These are phyloP conservation scores for Grifola frondosa DNA, from an alignment of 1,284 basidiomycete species.

Conservation along the genomic window DNA sequence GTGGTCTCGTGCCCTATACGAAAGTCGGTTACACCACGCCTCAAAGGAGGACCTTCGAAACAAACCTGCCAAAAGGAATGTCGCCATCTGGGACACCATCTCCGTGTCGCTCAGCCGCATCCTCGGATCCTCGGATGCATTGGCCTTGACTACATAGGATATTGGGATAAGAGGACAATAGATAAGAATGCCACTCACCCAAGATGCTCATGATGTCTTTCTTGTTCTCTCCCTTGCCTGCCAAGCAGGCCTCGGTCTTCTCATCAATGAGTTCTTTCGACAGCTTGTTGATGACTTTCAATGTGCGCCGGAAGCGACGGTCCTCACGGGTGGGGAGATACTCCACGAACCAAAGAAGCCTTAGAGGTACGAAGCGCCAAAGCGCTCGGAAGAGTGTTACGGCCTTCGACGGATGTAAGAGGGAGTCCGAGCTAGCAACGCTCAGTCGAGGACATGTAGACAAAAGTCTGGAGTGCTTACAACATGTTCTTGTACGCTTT, in stretches of 20 bases:
- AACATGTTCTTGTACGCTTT: slow-evolving; percentile 34
- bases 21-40: too few species aligned
- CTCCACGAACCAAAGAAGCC: slow-evolving; percentile 37
- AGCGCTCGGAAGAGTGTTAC: slow-evolving; percentile 23
- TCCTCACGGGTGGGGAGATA: slow-evolving; percentile 38
- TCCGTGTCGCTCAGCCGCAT: slow-evolving; percentile 47
- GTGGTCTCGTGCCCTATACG: slow-evolving; percentile 54
- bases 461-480: too few species aligned
- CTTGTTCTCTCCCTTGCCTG: slow-evolving; percentile 19
- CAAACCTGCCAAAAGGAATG: slow-evolving; percentile 32
- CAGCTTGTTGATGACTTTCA: slow-evolving; percentile 26
- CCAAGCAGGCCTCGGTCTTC: slow-evolving; percentile 35
- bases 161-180: background rate
- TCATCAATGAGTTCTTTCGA: slow-evolving; percentile 34
- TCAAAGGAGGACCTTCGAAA: too few species aligned
- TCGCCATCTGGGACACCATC: slow-evolving; percentile 50
- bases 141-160: slow-evolving; percentile 46
- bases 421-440: slow-evolving; percentile 16
- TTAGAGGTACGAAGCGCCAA: slow-evolving; percentile 25
- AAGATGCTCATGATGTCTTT: slow-evolving; percentile 44
- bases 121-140: slow-evolving; percentile 45
- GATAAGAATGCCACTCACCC: slow-evolving; percentile 24
- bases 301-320: slow-evolving; percentile 33
- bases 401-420: slow-evolving; percentile 19
- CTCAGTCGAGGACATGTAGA: too few species aligned